phyloP scores from a whole-genome alignment of 2,329 filamentous ascomycete genomes.

The Trichothecium sympodiale region DNA sequence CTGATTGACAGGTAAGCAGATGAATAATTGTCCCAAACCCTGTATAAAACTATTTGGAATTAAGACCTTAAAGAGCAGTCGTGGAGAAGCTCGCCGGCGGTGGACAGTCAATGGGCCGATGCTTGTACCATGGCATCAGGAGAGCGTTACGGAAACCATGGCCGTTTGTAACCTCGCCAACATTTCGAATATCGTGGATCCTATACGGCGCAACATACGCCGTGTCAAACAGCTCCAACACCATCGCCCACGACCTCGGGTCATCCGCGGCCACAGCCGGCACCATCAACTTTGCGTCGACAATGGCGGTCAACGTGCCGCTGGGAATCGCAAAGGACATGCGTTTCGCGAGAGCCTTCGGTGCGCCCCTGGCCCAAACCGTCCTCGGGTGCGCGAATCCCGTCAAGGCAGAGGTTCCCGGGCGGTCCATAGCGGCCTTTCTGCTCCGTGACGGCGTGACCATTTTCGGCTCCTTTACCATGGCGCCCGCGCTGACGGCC shows the following conservation, averaged over 20 bases:
- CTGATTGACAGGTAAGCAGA: constrained; percentile 15
- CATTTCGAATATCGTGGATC: constrained; percentile 17
- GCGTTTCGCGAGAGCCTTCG: constrained; percentile 17
- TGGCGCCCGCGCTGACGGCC: constrained; percentile 14
- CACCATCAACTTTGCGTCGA: constrained; percentile 14
- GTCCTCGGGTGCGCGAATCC: neutral
- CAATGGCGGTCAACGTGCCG: constrained; percentile 19
- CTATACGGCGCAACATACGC: constrained; percentile 18
- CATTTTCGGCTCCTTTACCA: constrained; percentile 19
- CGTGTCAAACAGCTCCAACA: constrained; percentile 16
- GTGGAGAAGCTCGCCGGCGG: constrained; percentile 8
- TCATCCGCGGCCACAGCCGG: constrained; percentile 10
- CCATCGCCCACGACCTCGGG: constrained; percentile 12
- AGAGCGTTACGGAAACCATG: constrained; percentile 10
- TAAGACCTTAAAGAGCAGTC: constrained; percentile 8
- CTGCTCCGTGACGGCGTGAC: constrained; percentile 18
- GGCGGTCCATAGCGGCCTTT: constrained; percentile 14
- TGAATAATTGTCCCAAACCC: neutral
- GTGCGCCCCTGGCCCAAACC: constrained; percentile 5
- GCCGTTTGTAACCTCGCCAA: constrained; percentile 12
- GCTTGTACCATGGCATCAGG: constrained; percentile 1
- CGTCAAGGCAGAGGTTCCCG: constrained; percentile 8
- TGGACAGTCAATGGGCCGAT: constrained; percentile 7
- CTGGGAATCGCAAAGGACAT: constrained; percentile 20
- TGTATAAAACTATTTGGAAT: too few species aligned